A percentile compares a stretch with the other conserved stretches of the same genome.
Evolutionary conservation across 2,329 filamentous ascomycete species (phyloP).

Genomic region (Diplodia sapinea): DNA sequence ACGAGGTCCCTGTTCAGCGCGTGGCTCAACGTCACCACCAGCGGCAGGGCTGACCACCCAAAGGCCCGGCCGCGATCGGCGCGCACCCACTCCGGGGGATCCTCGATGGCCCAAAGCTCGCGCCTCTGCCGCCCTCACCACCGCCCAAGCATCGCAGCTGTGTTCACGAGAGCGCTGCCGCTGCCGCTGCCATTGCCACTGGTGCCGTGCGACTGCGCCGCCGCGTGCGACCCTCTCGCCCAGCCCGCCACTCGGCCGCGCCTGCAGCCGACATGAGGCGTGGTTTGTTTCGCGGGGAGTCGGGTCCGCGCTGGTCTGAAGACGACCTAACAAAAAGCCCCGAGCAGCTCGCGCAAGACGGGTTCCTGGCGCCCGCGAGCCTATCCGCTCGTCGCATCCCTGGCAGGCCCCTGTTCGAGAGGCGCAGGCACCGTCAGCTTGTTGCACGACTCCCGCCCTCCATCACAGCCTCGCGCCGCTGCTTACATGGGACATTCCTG

Average conservation of each 20-base stretch:
- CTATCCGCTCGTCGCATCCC: conserved; percentile 11
- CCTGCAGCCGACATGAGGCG: neutral
- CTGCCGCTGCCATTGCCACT: neutral
- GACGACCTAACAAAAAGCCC: neutral
- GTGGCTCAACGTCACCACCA: conserved; percentile 20
- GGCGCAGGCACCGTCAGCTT: conserved; percentile 26
- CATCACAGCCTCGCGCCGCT: conserved; percentile 20
- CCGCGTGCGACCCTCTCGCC: neutral
- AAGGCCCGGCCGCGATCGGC: conserved; percentile 21
- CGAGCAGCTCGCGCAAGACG: conserved; percentile 5
- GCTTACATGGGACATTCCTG: conserved; percentile 28
- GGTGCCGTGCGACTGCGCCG: neutral
- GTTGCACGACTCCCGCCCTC: conserved; percentile 23
- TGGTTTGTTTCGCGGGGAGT: neutral
- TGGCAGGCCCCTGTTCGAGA: conserved; percentile 8
- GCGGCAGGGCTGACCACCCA: conserved; percentile 9
- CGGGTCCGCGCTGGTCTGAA: too few species aligned
- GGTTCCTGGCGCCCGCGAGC: conserved; percentile 22
- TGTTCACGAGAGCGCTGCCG: neutral
- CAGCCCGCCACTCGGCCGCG: neutral
- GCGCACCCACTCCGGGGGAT: conserved; percentile 25
- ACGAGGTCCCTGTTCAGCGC: neutral
- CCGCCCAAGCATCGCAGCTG: conserved; percentile 10
- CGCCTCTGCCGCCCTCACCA: neutral
- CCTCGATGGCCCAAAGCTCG: conserved; percentile 9